Percentiles rank a stretch among this genome's conserved stretches.
Evolutionary conservation across 305 asterid species (phyloP).

Genomic region (Fraxinus latifolia): DNA sequence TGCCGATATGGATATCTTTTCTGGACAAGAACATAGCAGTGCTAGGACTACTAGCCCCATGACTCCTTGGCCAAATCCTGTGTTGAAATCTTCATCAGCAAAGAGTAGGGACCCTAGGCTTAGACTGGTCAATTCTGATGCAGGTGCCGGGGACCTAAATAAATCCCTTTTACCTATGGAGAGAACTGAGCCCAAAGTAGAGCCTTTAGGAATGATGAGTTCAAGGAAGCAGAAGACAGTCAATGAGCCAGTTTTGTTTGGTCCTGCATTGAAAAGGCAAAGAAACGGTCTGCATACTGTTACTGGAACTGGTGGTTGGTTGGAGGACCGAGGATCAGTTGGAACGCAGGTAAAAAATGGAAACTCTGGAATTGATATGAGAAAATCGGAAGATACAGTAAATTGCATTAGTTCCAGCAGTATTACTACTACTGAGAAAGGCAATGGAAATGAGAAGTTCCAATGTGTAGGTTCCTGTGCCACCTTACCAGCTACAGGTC

Average conservation of each 20-base stretch:
- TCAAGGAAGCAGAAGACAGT: conserved; percentile 56
- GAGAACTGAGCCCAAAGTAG: conserved; percentile 42
- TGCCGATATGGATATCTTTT: conserved; percentile 30
- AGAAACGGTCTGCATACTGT: conserved; percentile 37
- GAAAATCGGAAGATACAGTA: conserved; percentile 32
- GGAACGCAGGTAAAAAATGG: conserved; percentile 26
- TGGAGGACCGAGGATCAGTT: conserved; percentile 43
- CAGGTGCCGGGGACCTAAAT: conserved; percentile 31
- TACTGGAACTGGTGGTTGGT: conserved; percentile 46
- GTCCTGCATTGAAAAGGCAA: conserved; percentile 64
- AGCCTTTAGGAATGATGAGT: conserved; percentile 36
- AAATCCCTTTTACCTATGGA: conserved; percentile 27
- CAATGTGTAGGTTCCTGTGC: conserved; percentile 28
- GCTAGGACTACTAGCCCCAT: conserved; percentile 31
- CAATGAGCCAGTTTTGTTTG: conserved; percentile 51
- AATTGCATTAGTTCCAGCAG: conserved; percentile 22
- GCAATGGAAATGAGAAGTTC: conserved; percentile 30
- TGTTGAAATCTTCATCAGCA: conserved; percentile 43
- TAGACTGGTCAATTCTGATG: conserved; percentile 58
- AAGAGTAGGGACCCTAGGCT: conserved; percentile 94
- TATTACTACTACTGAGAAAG: conserved; percentile 28
- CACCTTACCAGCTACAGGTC: conserved; percentile 1
- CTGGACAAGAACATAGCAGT: conserved; percentile 40
- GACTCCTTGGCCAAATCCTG: conserved; percentile 39
- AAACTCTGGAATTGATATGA: conserved; percentile 20